These are phyloP conservation scores for Aspergillus aculeatus DNA, from an alignment of 2,329 filamentous ascomycete genomes.

Conservation along the genomic window DNA sequence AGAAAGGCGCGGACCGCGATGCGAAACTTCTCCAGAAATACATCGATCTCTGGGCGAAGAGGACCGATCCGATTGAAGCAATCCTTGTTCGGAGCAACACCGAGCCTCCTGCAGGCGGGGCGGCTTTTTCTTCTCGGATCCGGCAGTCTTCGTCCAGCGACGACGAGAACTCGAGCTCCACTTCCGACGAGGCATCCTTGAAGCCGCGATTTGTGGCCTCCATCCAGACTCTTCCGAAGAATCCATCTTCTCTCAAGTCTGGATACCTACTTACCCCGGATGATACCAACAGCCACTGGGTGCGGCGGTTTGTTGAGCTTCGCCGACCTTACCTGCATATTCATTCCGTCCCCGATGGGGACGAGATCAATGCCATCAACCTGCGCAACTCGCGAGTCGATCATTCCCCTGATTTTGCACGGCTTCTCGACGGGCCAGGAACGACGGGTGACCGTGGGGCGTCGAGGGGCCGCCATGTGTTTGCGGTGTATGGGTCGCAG, in stretches of 20 bases:
- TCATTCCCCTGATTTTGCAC: constrained; percentile 82
- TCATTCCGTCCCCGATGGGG: constrained; percentile 78
- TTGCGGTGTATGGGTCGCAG: constrained; percentile 89
- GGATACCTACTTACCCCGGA: constrained; percentile 86
- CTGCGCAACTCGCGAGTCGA: constrained; percentile 88
- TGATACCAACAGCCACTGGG: constrained; percentile 74
- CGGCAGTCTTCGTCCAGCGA: constrained; percentile 22
- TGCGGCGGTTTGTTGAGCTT: constrained; percentile 89
- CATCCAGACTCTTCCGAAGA: constrained; percentile 76
- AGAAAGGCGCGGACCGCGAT: constrained; percentile 39
- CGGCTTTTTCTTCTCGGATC: constrained; percentile 28
- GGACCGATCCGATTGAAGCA: constrained; percentile 39
- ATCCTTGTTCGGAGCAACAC: constrained; percentile 48
- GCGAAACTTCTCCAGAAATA: constrained; percentile 43
- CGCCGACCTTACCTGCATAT: constrained; percentile 89
- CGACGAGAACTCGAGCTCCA: constrained; percentile 29
- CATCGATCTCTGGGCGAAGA: constrained; percentile 44
- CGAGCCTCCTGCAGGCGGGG: constrained; percentile 42
- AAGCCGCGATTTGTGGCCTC: constrained; percentile 70
- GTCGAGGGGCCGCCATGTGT: constrained; percentile 64
- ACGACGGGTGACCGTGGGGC: constrained; percentile 35
- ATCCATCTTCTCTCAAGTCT: constrained; percentile 75
- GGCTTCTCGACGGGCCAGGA: constrained; percentile 61
- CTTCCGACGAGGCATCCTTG: constrained; percentile 36
- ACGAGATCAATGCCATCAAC: constrained; percentile 87